phyloP scores from a whole-genome alignment of 2,329 filamentous ascomycete genomes.

The Mollisiaceae sp. region DNA sequence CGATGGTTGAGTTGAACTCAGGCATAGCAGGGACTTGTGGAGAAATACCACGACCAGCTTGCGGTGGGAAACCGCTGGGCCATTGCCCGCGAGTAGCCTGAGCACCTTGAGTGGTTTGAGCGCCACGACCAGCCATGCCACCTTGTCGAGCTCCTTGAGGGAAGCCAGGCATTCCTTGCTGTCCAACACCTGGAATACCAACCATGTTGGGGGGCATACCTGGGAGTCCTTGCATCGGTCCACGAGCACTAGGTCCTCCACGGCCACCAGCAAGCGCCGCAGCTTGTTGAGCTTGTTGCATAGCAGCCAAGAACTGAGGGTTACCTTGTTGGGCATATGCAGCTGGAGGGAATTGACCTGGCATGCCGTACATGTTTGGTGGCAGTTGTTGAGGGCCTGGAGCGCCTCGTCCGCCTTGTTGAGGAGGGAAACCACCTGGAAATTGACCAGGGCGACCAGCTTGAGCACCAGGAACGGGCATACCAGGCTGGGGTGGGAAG shows the following conservation, averaged over 20 bases:
- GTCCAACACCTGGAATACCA: slow-evolving; percentile 54
- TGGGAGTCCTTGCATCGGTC: slow-evolving; percentile 67
- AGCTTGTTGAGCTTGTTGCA: slow-evolving; percentile 76
- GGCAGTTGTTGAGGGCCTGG: slow-evolving; percentile 84
- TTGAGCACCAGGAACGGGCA: slow-evolving; percentile 74
- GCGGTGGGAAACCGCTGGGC: slow-evolving; percentile 44
- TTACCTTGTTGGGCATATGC: slow-evolving; percentile 81
- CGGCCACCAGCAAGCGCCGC: slow-evolving; percentile 53
- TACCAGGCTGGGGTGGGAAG: slow-evolving; percentile 64
- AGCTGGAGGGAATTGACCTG: slow-evolving; percentile 78
- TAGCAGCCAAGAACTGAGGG: slow-evolving; percentile 80
- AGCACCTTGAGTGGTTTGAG: slow-evolving; percentile 44
- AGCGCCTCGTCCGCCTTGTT: slow-evolving; percentile 86
- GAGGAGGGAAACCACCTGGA: slow-evolving; percentile 77
- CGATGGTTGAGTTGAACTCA: slow-evolving; percentile 42
- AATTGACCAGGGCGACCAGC: slow-evolving; percentile 86
- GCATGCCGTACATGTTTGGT: slow-evolving; percentile 83
- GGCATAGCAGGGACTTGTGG: slow-evolving; percentile 40
- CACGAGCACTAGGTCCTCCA: slow-evolving; percentile 56
- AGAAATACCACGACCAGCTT: slow-evolving; percentile 44
- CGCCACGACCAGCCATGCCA: slow-evolving; percentile 45
- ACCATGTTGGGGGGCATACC: slow-evolving; percentile 76
- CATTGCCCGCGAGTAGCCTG: slow-evolving; percentile 45
- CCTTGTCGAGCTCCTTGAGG: slow-evolving; percentile 56
- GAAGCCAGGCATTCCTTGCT: slow-evolving; percentile 60